phyloP scores from a whole-genome alignment of 768 basidiomycete genomes.

The Hirschioporus abietinus region DNA sequence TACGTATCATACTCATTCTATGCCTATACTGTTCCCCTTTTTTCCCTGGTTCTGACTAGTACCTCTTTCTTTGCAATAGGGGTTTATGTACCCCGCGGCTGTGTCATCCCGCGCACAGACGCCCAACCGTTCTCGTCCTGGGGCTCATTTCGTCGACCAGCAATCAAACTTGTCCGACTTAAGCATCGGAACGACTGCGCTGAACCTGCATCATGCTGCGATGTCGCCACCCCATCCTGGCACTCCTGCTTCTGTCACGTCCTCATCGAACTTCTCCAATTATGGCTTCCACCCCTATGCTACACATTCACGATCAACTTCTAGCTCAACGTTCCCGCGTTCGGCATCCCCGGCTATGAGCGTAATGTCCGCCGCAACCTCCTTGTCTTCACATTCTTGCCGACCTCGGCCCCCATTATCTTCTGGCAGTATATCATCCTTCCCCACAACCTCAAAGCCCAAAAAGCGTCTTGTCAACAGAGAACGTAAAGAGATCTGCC shows the following conservation, averaged over 20 bases:
- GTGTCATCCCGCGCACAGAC: slow-evolving; percentile 3
- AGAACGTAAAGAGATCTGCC: slow-evolving; percentile 73
- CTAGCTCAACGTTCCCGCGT: slow-evolving; percentile 41
- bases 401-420: slow-evolving; percentile 8
- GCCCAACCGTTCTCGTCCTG: background rate
- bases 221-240: slow-evolving; percentile 39
- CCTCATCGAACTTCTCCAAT: slow-evolving; percentile 37
- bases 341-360: slow-evolving; percentile 62
- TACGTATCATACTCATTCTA: background rate
- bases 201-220: slow-evolving; percentile 1
- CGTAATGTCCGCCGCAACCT: slow-evolving; percentile 46
- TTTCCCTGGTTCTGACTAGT: background rate
- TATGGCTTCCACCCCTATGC: slow-evolving; percentile 34
- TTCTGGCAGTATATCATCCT: slow-evolving; percentile 8
- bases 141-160: background rate
- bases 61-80: background rate
- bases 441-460: slow-evolving; percentile 39
- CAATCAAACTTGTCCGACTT: background rate
- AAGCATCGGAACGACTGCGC: background rate
- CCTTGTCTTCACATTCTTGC: slow-evolving; percentile 38
- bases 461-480: slow-evolving; percentile 71
- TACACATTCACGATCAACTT: slow-evolving; percentile 42
- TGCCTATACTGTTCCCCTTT: background rate
- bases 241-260: slow-evolving; percentile 33
- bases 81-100: background rate